Evolutionary conservation across 306 rosid species (phyloP).

Genomic region (Datisca glomerata): DNA sequence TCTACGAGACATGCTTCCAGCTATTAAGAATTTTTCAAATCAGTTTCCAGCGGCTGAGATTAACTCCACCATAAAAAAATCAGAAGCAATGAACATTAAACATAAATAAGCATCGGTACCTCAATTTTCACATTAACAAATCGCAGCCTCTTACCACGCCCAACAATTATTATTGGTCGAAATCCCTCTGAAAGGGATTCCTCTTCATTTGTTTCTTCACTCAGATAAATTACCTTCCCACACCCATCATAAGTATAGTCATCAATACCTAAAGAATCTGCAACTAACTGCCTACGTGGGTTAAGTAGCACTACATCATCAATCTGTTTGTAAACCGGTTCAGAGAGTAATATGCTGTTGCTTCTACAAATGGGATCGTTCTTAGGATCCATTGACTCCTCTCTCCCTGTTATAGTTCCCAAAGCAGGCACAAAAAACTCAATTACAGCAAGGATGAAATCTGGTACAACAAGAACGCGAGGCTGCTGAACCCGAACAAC

Average conservation of each 20-base stretch:
- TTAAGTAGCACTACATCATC: constrained; percentile 80
- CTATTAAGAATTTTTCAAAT: too few species aligned
- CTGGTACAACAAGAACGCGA: constrained; percentile 92
- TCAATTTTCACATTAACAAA: constrained; percentile 82
- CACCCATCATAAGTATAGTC: constrained; percentile 88
- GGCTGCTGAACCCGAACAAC: constrained; percentile 95
- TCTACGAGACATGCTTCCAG: too few species aligned
- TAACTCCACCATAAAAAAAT: too few species aligned
- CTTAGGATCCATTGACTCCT: constrained; percentile 73
- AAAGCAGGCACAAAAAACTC: constrained; percentile 94
- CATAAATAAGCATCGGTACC: constrained; percentile 54
- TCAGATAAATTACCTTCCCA: constrained; percentile 64
- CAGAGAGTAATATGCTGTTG: constrained; percentile 47
- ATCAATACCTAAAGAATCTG: constrained; percentile 57
- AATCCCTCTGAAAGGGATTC: constrained; percentile 34
- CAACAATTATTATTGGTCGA: constrained; percentile 78
- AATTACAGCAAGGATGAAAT: constrained; percentile 88
- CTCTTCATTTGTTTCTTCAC: constrained; percentile 52
- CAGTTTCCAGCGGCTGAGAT: too few species aligned
- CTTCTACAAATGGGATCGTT: constrained; percentile 71
- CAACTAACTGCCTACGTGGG: constrained; percentile 71
- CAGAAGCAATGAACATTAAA: too few species aligned
- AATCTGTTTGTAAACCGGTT: constrained; percentile 56
- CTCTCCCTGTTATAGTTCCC: constrained; percentile 85
- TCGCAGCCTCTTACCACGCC: constrained; percentile 75